A percentile compares a stretch with the other conserved stretches of the same genome.
phyloP scores from a whole-genome alignment of 345 rosid species.

The Eucalyptus erythrocorys region DNA sequence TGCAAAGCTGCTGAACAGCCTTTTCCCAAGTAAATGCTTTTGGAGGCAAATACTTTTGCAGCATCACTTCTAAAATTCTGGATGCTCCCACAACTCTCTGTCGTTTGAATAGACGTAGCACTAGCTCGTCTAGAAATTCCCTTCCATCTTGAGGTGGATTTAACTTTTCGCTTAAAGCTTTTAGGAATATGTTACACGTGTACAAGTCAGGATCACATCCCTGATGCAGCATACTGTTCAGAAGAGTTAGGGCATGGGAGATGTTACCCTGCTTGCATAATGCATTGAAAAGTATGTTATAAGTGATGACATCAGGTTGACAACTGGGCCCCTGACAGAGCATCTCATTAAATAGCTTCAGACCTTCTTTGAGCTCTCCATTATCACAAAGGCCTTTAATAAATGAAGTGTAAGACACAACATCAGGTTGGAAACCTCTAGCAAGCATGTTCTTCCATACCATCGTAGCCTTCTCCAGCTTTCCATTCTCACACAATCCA shows the following conservation, averaged over 20 bases:
- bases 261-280: slow-evolving; percentile 49
- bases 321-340: slow-evolving; percentile 51
- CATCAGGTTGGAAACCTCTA: slow-evolving; percentile 65
- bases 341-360: slow-evolving; percentile 82
- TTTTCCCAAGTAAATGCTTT: slow-evolving; percentile 50
- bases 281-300: slow-evolving; percentile 71
- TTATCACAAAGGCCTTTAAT: slow-evolving; percentile 69
- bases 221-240: slow-evolving; percentile 64
- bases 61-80: slow-evolving; percentile 62
- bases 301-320: slow-evolving; percentile 84
- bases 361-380: slow-evolving; percentile 54
- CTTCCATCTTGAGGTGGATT: slow-evolving; percentile 65
- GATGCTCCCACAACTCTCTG: slow-evolving; percentile 61
- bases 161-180: slow-evolving; percentile 49
- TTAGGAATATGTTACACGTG: slow-evolving; percentile 75
- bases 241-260: slow-evolving; percentile 67
- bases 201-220: slow-evolving; percentile 72
- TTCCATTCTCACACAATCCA: slow-evolving; percentile 67
- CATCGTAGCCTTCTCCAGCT: slow-evolving; percentile 50
- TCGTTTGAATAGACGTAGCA: slow-evolving; percentile 46
- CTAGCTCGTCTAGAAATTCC: slow-evolving; percentile 74
- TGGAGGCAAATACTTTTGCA: slow-evolving; percentile 55
- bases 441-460: slow-evolving; percentile 70
- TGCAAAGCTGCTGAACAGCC: slow-evolving; percentile 60
- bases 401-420: slow-evolving; percentile 73